Conservation (phyloP, 345 rosid species). For the Hypericum perforatum region DNA sequence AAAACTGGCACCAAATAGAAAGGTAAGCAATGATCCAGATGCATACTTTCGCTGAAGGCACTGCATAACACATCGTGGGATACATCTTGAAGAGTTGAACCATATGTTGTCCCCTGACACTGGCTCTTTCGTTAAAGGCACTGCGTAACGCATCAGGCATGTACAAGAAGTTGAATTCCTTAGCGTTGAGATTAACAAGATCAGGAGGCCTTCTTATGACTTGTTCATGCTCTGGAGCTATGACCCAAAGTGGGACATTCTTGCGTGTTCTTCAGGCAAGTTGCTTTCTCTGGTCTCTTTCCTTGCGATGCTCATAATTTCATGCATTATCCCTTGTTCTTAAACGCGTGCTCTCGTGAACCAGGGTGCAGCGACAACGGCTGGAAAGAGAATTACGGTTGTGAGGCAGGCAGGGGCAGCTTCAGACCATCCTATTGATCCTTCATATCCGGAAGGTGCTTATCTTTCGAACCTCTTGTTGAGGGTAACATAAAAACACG, state of each 20-base stretch:
- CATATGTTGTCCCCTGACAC: background rate
- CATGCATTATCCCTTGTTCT: background rate
- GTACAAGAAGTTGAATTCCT: slow-evolving; percentile 69
- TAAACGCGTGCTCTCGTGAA: background rate
- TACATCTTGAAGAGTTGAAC: too few relatives aligned
- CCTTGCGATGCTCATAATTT: background rate
- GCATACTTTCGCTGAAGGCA: slow-evolving; percentile 27
- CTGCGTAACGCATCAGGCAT: slow-evolving; percentile 62
- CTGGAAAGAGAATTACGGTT: slow-evolving; percentile 56
- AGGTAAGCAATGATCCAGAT: slow-evolving; percentile 33
- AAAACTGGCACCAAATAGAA: slow-evolving; percentile 65
- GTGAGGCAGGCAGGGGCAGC: slow-evolving; percentile 68
- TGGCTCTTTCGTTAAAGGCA: slow-evolving; percentile 27
- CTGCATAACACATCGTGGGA: slow-evolving; percentile 52
- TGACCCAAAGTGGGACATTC: slow-evolving; percentile 80
- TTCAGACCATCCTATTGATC: slow-evolving; percentile 78
- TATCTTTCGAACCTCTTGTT: slow-evolving; percentile 61
- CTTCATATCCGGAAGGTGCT: slow-evolving; percentile 76
- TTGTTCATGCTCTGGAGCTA: slow-evolving; percentile 90
- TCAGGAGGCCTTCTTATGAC: slow-evolving; percentile 88
- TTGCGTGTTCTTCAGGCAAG: slow-evolving; percentile 59
- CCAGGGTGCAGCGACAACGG: slow-evolving; percentile 60
- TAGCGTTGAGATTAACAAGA: slow-evolving; percentile 68
- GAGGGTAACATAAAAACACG: slow-evolving; percentile 30
- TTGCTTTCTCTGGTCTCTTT: background rate